Evolutionary conservation across 2,329 filamentous ascomycete species (phyloP), one percentile per base, ranked within the genome.

Genomic region (Fusarium aywerte): DNA sequence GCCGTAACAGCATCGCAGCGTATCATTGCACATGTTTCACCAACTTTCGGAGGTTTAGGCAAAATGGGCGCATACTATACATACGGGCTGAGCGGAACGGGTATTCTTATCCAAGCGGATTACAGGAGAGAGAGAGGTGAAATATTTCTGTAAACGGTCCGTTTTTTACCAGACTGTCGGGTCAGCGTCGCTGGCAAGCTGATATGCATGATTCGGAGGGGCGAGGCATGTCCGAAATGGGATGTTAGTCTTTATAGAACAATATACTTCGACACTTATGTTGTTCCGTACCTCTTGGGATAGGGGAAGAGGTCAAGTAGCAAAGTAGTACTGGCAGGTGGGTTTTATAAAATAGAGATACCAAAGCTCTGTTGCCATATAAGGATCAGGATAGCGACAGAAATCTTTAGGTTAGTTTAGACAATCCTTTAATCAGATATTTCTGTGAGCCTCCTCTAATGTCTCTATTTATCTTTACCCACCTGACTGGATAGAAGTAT

Each of bases 121-220:
- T 47, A 33, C n/a, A 55, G 35, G 21, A 36, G 32, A 11, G n/a
- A 18, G 23, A 48, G 21, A 48, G 31, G 31, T n/a, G 29, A 20
- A n/a, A 33, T 15, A 44, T 43, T 44, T n/a, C 33, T 45, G 33
- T 31, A 63, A 63, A 64, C 58, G 60, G 60, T 9, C 59, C 59
- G 60, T 63, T 64, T 48, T 43, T 45, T 58, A 63, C 60, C 60
- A 63, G n/a, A 63, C 58, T 63, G 60, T 58, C 59, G 60, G 60
- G 60, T 62, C 57, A 4, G 11, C 16, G n/a, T 13, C 15, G 32
- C 53, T 56, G 52, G 35, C 40, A 55, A 16, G 40, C 56, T 54
- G 39, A 36, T 40, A 36, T 55, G 58, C 58, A 62, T 48, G 35
- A 18, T 18, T 38, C 35, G 47, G 48, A 27, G 16, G 23, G 20